Percentiles rank a stretch among this genome's conserved stretches.
phyloP scores from a whole-genome alignment of 768 basidiomycete species.

The Leccinum aurantiacum region DNA sequence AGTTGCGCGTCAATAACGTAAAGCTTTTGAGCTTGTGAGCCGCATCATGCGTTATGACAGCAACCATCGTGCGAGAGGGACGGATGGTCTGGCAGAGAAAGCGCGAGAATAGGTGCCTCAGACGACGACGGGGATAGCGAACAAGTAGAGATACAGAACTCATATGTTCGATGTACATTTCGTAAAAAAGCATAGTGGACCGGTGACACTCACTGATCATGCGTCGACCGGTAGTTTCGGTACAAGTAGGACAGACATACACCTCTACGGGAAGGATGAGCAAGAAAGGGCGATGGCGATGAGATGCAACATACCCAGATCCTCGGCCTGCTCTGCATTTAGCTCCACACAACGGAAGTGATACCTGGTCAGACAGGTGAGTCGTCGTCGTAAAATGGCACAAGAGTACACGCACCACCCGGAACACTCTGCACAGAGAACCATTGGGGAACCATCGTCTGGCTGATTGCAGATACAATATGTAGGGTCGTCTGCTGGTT shows the following conservation, averaged over 20 bases:
- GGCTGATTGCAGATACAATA: constrained; percentile 63
- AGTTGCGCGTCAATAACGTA: constrained; percentile 37
- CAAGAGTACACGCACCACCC: constrained; percentile 57
- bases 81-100: constrained; percentile 35
- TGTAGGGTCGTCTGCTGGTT: constrained; percentile 21
- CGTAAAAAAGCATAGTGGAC: constrained; percentile 32
- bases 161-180: constrained; percentile 37
- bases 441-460: constrained; percentile 83
- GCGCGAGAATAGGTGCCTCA: constrained; percentile 33
- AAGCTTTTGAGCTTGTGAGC: constrained; percentile 34
- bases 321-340: constrained; percentile 62
- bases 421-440: constrained; percentile 66
- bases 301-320: constrained; percentile 63
- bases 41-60: constrained; percentile 35
- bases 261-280: constrained; percentile 45
- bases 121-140: constrained; percentile 33
- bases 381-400: neutral
- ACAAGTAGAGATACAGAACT: constrained; percentile 38
- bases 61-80: constrained; percentile 30
- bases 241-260: constrained; percentile 58
- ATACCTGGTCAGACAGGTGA: constrained; percentile 53
- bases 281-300: constrained; percentile 1
- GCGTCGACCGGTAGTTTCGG: constrained; percentile 58
- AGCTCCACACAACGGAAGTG: constrained; percentile 79
- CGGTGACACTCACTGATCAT: constrained; percentile 75